A percentile compares a stretch with the other conserved stretches of the same genome.
These are phyloP conservation scores for Litsea cubeba DNA, from an alignment of 164 flowering plant species.

Conservation along the genomic window DNA sequence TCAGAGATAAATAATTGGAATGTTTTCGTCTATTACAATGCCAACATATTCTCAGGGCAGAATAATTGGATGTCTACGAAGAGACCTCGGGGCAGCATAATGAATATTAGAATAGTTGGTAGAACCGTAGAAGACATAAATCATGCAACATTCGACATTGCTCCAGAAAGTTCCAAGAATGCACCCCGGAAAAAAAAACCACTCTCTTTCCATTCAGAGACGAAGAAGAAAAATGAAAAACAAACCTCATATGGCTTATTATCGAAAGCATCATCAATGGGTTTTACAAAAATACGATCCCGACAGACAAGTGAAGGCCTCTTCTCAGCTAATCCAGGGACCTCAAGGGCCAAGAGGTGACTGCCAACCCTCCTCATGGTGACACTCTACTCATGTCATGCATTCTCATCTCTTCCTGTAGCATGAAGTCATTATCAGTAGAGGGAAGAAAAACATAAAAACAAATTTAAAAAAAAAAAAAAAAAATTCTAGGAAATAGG, in stretches of 20 bases:
- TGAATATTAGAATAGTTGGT: too few species aligned
- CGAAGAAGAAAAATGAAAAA: neutral
- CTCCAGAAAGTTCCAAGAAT: neutral
- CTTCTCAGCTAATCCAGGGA: conserved; percentile 91
- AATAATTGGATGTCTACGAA: too few species aligned
- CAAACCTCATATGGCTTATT: conserved; percentile 52
- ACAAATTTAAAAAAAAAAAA: neutral
- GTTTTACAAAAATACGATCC: conserved; percentile 60
- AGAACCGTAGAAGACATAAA: too few species aligned
- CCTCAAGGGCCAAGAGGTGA: conserved; percentile 57
- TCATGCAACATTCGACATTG: neutral
- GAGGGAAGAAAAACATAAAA: neutral
- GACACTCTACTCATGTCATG: conserved; percentile 75
- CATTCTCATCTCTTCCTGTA: conserved; percentile 74
- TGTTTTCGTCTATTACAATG: too few species aligned
- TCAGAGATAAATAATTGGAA: too few species aligned
- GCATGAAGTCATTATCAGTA: conserved; percentile 10
- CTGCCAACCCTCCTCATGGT: conserved; percentile 44
- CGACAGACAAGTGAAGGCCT: conserved; percentile 90
- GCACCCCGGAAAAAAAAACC: neutral
- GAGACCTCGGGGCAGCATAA: too few species aligned
- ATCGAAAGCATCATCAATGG: conserved; percentile 22
- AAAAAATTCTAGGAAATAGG: too few species aligned
- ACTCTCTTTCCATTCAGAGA: neutral
- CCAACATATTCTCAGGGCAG: too few species aligned